Percentiles rank a stretch among this genome's conserved stretches.
Evolutionary conservation across 2,329 filamentous ascomycete genomes (phyloP).

Genomic region (Cytospora schulzeri): DNA sequence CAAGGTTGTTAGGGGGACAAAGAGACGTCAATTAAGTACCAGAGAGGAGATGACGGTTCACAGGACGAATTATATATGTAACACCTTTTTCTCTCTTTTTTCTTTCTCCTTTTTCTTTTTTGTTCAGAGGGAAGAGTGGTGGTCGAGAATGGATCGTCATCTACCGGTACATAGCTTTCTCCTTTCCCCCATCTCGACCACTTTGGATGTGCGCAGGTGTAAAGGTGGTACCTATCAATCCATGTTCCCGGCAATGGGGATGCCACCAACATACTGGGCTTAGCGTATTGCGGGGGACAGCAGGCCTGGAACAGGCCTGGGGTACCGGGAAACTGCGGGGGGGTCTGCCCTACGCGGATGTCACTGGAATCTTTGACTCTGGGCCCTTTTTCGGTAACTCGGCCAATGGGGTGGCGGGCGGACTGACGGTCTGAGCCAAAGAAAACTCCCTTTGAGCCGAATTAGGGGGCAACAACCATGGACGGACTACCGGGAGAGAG

Average conservation of each 20-base stretch:
- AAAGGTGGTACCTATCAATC: too few relatives aligned
- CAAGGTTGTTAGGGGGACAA: background rate
- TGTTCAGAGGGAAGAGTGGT: too few relatives aligned
- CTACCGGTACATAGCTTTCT: background rate
- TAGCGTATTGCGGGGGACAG: slow-evolving; percentile 25
- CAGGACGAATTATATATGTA: background rate
- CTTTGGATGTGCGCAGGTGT: background rate
- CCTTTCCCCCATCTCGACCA: background rate
- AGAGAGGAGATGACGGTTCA: background rate
- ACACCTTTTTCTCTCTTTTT: too few relatives aligned
- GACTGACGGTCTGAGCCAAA: slow-evolving; percentile 15
- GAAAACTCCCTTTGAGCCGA: slow-evolving; percentile 43
- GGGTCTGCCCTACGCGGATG: slow-evolving; percentile 18
- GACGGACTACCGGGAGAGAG: background rate
- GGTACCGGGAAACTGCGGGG: background rate
- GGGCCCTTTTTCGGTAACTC: slow-evolving; percentile 44
- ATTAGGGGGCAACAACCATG: slow-evolving; percentile 30
- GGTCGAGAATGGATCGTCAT: too few relatives aligned
- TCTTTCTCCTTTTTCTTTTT: too few relatives aligned
- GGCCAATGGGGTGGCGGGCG: slow-evolving; percentile 46
- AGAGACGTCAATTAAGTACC: background rate
- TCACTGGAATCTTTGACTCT: slow-evolving; percentile 5
- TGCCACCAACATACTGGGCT: background rate
- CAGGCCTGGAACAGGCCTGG: background rate
- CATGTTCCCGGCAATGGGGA: background rate